Evolutionary conservation across 2,329 filamentous ascomycete species (phyloP), one percentile per base, ranked within the genome.

Genomic region (Aspergillus cejpii): DNA sequence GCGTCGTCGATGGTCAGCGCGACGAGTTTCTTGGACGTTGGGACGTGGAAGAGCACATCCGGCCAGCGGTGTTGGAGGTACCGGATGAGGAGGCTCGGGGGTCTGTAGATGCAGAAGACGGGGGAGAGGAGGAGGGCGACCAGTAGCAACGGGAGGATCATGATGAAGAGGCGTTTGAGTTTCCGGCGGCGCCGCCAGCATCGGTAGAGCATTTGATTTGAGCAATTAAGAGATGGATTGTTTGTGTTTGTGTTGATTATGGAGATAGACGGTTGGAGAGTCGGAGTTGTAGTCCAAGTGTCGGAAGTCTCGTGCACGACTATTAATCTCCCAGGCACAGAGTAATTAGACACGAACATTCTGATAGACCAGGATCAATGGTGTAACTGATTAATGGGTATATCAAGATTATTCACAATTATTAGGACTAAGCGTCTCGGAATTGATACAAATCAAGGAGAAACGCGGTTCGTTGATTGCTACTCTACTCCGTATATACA

Each of bases 1-100:
- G 82, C 85, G 67, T 95, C 89, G 70, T 95, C 89, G 58, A 95
- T 84, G 1, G 87, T 94, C 29, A 96, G 74, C 0, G 87, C 89
- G 14, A 95, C 74, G 20, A 91, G 68, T 59, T 83, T 86, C 38
- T 78, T 69, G 6, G 68, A 56, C 1, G 76, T 74, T 0, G 71
- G 54, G 21, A 85, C 75, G 53, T 86, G 82, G 74, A 85, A 94
- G 11, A 94, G 74, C 3, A 94, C 84, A 56, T 89, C 82, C 1
- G 87, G 86, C 76, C 85, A 90, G 50, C 77, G 80, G 54, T 70
- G 70, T 57, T 83, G 77, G 47, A 94, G 79, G 70, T 84, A 84
- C 45, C 73, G 69, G 61, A 94, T 84, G 27, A 94, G 66, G 37
- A 77, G 65, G n/a, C 65, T 67, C 0, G 89, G 88, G 2, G 89